Evolutionary conservation across 2,329 filamentous ascomycete genomes (phyloP).

Genomic region (Trichoderma hamatum): DNA sequence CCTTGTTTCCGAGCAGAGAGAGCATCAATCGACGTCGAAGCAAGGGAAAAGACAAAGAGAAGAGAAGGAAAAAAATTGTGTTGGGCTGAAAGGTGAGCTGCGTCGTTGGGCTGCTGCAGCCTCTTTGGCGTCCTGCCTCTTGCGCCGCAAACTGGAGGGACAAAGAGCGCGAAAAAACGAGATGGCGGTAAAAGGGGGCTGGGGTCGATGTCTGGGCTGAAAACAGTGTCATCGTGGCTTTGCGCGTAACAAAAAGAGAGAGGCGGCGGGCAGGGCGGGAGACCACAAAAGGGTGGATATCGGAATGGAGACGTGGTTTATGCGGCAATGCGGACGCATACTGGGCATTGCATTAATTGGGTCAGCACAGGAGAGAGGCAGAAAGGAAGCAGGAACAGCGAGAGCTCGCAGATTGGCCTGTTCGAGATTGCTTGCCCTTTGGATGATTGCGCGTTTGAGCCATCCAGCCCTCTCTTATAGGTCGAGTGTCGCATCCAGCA

Average conservation of each 20-base stretch:
- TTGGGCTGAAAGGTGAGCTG: constrained; percentile 16
- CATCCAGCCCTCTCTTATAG: neutral
- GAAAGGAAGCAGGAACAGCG: neutral
- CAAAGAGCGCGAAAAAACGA: neutral
- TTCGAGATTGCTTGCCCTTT: neutral
- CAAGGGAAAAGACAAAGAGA: neutral
- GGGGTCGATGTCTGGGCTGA: neutral
- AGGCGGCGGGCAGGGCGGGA: neutral
- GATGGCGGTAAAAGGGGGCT: constrained; percentile 15
- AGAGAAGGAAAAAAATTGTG: neutral
- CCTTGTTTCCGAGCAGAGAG: neutral
- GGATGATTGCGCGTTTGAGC: neutral
- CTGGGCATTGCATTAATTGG: neutral
- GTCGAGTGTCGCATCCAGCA: too few relatives aligned
- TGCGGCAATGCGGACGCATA: neutral
- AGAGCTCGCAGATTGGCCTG: neutral
- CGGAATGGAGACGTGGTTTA: neutral
- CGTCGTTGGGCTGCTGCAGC: neutral
- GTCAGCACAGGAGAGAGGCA: neutral
- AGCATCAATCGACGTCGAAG: neutral
- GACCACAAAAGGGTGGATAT: constrained; percentile 9
- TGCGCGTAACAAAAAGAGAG: constrained; percentile 7
- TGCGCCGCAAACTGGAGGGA: neutral
- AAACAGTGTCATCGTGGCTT: neutral
- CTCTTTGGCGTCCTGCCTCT: neutral